Evolutionary conservation across 192 early-diverging fungal species (phyloP), one percentile per base, ranked within the genome.

Genomic region (Rhizophagus prolifer): DNA sequence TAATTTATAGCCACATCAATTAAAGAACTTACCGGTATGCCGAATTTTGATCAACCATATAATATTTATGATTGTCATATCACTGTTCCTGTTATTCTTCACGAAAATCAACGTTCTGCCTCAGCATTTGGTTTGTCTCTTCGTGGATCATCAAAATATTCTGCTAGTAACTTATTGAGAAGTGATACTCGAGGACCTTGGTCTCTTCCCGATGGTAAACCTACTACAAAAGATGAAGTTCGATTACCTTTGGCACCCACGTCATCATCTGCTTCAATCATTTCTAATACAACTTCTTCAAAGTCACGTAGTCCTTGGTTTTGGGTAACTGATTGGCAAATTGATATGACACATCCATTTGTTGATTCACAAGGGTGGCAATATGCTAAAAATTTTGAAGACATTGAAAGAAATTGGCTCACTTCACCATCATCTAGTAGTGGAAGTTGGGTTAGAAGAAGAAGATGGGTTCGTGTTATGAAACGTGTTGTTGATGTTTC

Each of bases 261-360:
- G 10, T 72, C 66, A 36, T 80, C 77, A 0, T 63, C 76, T 60
- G 75, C 72, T 38, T 59, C 66, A 16, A 46, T 71, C 23, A 66
- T 61, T 67, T 26, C 81, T 3, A 79, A 74, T 46, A 21, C 75
- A 19, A 81, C 77, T 34, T 58, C 47, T 13, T 76, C 75, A 14
- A 66, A 58, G 23, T 21, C 61, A 26, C 65, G 75, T 38, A 72
- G 74, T 31, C 79, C 84, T 14, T 95, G 93, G 93, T 95, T 89
- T 70, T 95, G 94, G 94, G 60, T 94, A 25, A 91, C 90, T 13
- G 94, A 95, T 65, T 95, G 94, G 94, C 76, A 84, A n/a, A 80
- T 93, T 31, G 94, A 94, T 78, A 78, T 81, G 23, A 81, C 78
- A 10, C 85, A 91, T 75, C 90, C 91, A 5, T 79, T 78, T 58